Conservation (phyloP, 208 protist species). For the Novymonas esmeraldas region DNA sequence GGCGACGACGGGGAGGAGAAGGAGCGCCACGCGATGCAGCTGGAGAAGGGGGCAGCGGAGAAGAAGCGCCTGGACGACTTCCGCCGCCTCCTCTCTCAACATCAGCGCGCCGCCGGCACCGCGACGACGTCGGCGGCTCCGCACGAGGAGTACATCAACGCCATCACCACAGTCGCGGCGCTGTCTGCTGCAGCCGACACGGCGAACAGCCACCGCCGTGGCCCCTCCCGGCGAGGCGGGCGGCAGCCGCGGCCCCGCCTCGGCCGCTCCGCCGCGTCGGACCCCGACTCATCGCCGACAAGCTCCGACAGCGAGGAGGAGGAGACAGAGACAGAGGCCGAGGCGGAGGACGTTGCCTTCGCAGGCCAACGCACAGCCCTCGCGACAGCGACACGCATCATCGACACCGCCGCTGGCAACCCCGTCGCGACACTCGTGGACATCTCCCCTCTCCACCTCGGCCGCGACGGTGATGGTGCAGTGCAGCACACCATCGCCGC, state of each 20-base stretch:
- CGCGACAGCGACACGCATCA: background rate
- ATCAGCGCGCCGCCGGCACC: background rate
- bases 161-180: conserved; percentile 27
- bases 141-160: conserved; percentile 28
- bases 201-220: background rate
- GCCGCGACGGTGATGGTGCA: background rate
- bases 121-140: too few species aligned
- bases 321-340: background rate
- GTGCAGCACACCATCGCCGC: background rate
- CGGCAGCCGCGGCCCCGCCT: background rate
- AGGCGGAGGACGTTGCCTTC: background rate
- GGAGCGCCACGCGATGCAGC: conserved; percentile 63
- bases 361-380: background rate
- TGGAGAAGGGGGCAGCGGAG: conserved; percentile 40
- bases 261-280: conserved; percentile 10
- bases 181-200: conserved; percentile 24
- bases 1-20: conserved; percentile 74
- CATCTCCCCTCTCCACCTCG: too few species aligned
- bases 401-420: background rate
- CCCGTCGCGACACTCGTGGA: background rate
- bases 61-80: conserved; percentile 81
- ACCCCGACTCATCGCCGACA: conserved; percentile 33
- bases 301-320: conserved; percentile 31
- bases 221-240: background rate
- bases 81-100: conserved; percentile 50